Conservation (phyloP, 2,329 filamentous ascomycete species). For the Aspergillus sojae region DNA sequence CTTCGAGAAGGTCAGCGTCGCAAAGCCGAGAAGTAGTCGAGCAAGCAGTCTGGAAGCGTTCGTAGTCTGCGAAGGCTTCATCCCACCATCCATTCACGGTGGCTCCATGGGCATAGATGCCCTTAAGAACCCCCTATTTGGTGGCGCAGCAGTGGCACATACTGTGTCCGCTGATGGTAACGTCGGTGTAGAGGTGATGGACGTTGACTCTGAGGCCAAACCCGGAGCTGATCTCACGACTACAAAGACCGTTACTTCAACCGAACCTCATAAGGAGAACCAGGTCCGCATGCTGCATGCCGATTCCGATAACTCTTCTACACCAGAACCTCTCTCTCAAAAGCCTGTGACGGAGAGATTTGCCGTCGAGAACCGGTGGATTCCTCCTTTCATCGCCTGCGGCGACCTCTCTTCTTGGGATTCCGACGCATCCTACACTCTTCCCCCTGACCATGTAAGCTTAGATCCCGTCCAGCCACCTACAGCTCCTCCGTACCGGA, state of each 20-base stretch:
- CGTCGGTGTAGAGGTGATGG: constrained; percentile 38
- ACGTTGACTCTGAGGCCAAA: constrained; percentile 47
- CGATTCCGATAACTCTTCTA: constrained; percentile 41
- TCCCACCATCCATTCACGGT: constrained; percentile 59
- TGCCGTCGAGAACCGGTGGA: constrained; percentile 67
- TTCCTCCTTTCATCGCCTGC: constrained; percentile 95
- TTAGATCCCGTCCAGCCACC: constrained; percentile 93
- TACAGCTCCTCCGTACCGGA: constrained; percentile 92
- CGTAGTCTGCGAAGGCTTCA: constrained; percentile 92
- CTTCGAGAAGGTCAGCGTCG: constrained; percentile 83
- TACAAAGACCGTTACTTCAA: constrained; percentile 2
- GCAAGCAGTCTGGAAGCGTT: constrained; percentile 97
- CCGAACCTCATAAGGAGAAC: constrained; percentile 22
- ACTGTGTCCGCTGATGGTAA: constrained; percentile 34
- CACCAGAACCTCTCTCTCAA: constrained; percentile 21
- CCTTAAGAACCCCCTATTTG: constrained; percentile 43
- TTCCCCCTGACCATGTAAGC: constrained; percentile 83
- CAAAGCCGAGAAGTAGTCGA: constrained; percentile 91
- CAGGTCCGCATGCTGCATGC: constrained; percentile 44
- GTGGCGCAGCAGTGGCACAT: constrained; percentile 36
- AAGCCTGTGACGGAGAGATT: constrained; percentile 29
- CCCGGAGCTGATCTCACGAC: constrained; percentile 8
- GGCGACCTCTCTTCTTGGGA: constrained; percentile 94
- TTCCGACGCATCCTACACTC: constrained; percentile 88
- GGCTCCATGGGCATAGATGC: constrained; percentile 49